Percentiles rank a stretch among this genome's conserved stretches.
Conservation (phyloP, 2,329 filamentous ascomycete species). For the Xylaria sp. region DNA sequence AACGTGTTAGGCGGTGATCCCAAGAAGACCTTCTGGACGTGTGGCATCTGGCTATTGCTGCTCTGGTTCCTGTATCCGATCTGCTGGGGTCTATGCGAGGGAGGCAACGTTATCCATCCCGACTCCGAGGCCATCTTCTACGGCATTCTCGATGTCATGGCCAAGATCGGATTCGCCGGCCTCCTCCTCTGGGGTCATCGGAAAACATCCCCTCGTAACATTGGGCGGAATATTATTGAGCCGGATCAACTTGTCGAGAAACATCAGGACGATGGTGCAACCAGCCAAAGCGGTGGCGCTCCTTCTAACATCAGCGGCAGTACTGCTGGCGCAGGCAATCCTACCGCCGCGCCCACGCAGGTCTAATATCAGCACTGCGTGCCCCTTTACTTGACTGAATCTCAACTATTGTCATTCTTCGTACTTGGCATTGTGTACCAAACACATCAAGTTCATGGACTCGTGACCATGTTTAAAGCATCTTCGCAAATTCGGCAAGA, state of each 20-base stretch:
- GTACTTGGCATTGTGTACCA: not conserved
- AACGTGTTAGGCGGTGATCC: slow-evolving; percentile 63
- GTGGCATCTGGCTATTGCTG: slow-evolving; percentile 67
- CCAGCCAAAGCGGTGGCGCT: slow-evolving; percentile 31
- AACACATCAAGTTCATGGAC: not conserved
- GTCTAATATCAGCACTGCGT: slow-evolving; percentile 1
- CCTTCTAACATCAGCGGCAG: slow-evolving; percentile 33
- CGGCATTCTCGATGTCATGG: slow-evolving; percentile 70
- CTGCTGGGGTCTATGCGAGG: slow-evolving; percentile 71
- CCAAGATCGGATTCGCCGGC: slow-evolving; percentile 71
- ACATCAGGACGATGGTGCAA: slow-evolving; percentile 30
- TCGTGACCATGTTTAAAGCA: not conserved
- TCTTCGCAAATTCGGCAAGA: not conserved
- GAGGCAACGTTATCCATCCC: slow-evolving; percentile 71
- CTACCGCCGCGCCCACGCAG: slow-evolving; percentile 1
- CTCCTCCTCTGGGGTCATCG: slow-evolving; percentile 71
- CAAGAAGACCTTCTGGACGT: slow-evolving; percentile 62
- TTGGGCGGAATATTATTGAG: slow-evolving; percentile 60
- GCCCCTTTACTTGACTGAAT: not conserved
- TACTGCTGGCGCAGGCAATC: slow-evolving; percentile 30
- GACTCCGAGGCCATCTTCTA: slow-evolving; percentile 77
- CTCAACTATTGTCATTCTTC: not conserved
- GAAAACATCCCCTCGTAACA: slow-evolving; percentile 65
- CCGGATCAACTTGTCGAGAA: slow-evolving; percentile 42
- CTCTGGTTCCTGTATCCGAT: slow-evolving; percentile 74